Evolutionary conservation across 2,329 filamentous ascomycete genomes (phyloP).

Genomic region (Mycocentrospora acerina): DNA sequence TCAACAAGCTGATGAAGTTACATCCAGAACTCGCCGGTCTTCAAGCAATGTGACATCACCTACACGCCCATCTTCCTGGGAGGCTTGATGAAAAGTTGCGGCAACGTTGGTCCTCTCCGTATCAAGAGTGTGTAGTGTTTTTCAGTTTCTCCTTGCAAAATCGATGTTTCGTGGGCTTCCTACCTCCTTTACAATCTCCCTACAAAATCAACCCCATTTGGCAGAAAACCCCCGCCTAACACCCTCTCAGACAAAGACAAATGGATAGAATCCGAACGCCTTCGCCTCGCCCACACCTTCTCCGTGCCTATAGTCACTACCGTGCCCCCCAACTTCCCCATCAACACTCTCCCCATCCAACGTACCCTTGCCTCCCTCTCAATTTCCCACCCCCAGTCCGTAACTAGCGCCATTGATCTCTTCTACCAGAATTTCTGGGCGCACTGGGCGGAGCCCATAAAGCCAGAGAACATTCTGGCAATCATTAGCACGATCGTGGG

Average conservation of each 20-base stretch:
- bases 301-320: conserved; percentile 53
- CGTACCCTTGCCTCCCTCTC: conserved; percentile 55
- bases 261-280: conserved; percentile 57
- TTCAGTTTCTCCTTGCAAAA: too few species aligned
- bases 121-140: conserved; percentile 59
- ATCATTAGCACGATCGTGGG: conserved; percentile 52
- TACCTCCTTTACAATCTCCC: too few species aligned
- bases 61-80: conserved; percentile 63
- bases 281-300: conserved; percentile 57
- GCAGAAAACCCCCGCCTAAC: conserved; percentile 9
- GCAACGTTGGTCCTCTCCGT: conserved; percentile 55
- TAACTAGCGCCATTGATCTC: conserved; percentile 47
- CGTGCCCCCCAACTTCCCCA: conserved; percentile 55
- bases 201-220: too few species aligned
- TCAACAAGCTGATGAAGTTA: background rate
- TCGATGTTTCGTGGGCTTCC: too few species aligned
- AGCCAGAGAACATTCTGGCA: conserved; percentile 47
- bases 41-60: conserved; percentile 56
- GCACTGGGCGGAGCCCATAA: conserved; percentile 48
- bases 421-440: conserved; percentile 57
- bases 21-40: conserved; percentile 56
- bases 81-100: conserved; percentile 59
- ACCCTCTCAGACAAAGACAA: conserved; percentile 57
- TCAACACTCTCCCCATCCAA: conserved; percentile 54
- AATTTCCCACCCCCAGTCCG: conserved; percentile 43